Conservation (phyloP, 495 filamentous ascomycete species). For the Amniculicola lignicola region DNA sequence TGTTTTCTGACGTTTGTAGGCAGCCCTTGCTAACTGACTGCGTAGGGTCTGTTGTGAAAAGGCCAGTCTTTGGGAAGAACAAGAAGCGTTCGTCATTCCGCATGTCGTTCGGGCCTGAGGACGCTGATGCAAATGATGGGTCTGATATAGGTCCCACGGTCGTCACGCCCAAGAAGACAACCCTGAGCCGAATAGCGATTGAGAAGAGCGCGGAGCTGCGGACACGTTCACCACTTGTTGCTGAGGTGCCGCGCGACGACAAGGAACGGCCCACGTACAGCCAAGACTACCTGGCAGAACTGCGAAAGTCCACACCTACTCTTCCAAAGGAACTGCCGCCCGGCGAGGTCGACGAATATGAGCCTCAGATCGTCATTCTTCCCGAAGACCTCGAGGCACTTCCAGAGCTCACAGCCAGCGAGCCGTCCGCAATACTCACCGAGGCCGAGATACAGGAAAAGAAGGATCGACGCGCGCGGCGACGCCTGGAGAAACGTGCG, state of each 20-base stretch:
- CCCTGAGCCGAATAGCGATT: conserved; percentile 64
- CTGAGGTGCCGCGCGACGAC: conserved; percentile 53
- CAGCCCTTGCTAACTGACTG: conserved; percentile 22
- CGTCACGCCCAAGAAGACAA: conserved; percentile 66
- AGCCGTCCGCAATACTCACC: conserved; percentile 61
- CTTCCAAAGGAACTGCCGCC: conserved; percentile 59
- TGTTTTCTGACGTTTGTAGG: conserved; percentile 30
- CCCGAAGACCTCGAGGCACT: too few relatives aligned
- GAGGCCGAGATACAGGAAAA: conserved; percentile 89
- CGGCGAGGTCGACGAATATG: conserved; percentile 44
- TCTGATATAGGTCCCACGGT: conserved; percentile 54
- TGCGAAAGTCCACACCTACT: conserved; percentile 76
- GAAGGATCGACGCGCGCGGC: conserved; percentile 77
- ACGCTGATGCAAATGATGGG: conserved; percentile 52
- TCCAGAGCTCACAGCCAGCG: conserved; percentile 29
- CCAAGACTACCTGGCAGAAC: conserved; percentile 78
- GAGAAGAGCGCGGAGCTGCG: conserved; percentile 68
- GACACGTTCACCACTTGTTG: conserved; percentile 44
- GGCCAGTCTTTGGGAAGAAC: conserved; percentile 24
- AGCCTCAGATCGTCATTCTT: conserved; percentile 56
- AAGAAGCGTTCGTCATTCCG: conserved; percentile 51
- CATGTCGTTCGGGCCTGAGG: conserved; percentile 70
- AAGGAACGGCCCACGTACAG: conserved; percentile 81
- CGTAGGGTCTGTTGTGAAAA: conserved; percentile 31
- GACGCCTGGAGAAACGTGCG: too few relatives aligned